These are phyloP conservation scores for Hypoxylon intermedium DNA, from an alignment of 495 filamentous ascomycete genomes.

Conservation along the genomic window DNA sequence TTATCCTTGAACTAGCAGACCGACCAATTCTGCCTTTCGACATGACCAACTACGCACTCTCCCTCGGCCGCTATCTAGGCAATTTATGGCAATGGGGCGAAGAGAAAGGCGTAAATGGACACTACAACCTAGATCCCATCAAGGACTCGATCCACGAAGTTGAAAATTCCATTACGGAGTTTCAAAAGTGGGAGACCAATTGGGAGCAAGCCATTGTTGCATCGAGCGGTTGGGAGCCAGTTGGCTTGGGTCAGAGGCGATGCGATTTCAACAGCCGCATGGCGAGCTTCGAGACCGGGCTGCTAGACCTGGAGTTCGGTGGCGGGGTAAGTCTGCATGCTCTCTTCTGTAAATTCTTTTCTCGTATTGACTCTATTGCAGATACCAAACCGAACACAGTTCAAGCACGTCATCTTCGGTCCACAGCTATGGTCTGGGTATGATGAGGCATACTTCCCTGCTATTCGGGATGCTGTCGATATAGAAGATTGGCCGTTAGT, in stretches of 20 bases:
- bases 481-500: slow-evolving; percentile 73
- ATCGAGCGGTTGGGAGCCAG: slow-evolving; percentile 72
- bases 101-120: slow-evolving; percentile 56
- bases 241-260: slow-evolving; percentile 66
- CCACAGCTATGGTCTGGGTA: slow-evolving; percentile 81
- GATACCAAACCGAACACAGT: slow-evolving; percentile 89
- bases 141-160: slow-evolving; percentile 67
- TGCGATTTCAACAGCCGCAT: slow-evolving; percentile 74
- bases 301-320: slow-evolving; percentile 73
- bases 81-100: slow-evolving; percentile 72
- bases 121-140: slow-evolving; percentile 65
- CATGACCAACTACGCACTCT: slow-evolving; percentile 66
- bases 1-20: slow-evolving; percentile 87
- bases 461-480: slow-evolving; percentile 80
- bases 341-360: neutral
- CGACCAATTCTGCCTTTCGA: slow-evolving; percentile 83
- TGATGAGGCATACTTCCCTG: slow-evolving; percentile 80
- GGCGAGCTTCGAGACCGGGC: slow-evolving; percentile 79
- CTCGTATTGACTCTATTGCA: slow-evolving; percentile 43
- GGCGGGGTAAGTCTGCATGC: slow-evolving; percentile 68
- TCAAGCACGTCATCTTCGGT: slow-evolving; percentile 89
- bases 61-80: slow-evolving; percentile 65
- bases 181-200: slow-evolving; percentile 72
- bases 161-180: slow-evolving; percentile 63
- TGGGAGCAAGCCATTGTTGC: slow-evolving; percentile 74